Percentiles rank a stretch among this genome's conserved stretches.
Evolutionary conservation across 495 filamentous ascomycete genomes (phyloP).

Genomic region (Tuber umbilicatum): DNA sequence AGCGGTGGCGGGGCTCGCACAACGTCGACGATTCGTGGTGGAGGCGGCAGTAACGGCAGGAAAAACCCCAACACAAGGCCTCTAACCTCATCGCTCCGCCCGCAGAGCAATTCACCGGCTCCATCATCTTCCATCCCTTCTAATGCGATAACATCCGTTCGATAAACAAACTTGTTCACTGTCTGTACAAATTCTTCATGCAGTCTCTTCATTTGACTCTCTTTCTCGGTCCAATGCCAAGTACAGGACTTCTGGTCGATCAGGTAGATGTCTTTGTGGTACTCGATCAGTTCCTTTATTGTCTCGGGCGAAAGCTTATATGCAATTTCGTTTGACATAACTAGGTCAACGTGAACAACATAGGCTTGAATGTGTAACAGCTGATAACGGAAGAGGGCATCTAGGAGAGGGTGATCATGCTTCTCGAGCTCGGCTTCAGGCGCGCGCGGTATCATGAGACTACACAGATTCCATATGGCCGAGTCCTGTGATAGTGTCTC

Average conservation of each 20-base stretch:
- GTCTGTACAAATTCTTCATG: slow-evolving; percentile 97
- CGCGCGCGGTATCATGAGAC: slow-evolving; percentile 85
- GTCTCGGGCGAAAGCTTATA: slow-evolving; percentile 98
- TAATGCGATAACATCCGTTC: slow-evolving; percentile 78
- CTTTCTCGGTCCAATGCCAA: slow-evolving; percentile 96
- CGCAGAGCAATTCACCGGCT: slow-evolving; percentile 83
- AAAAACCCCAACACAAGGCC: slow-evolving; percentile 75
- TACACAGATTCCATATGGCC: slow-evolving; percentile 93
- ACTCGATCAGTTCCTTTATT: slow-evolving; percentile 90
- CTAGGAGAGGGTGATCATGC: slow-evolving; percentile 79
- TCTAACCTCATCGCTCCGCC: slow-evolving; percentile 92
- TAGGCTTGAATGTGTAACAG: slow-evolving; percentile 94
- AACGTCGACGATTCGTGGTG: slow-evolving; percentile 85
- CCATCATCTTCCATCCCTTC: slow-evolving; percentile 97
- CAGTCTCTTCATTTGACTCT: slow-evolving; percentile 88
- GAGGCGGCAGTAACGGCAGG: slow-evolving; percentile 83
- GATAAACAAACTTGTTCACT: slow-evolving; percentile 94
- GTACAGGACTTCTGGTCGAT: slow-evolving; percentile 81
- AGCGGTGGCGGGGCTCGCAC: slow-evolving; percentile 74
- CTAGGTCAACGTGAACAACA: slow-evolving; percentile 98
- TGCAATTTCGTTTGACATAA: slow-evolving; percentile 92
- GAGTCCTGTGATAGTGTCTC: slow-evolving; percentile 86
- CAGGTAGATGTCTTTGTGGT: slow-evolving; percentile 95
- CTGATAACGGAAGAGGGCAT: slow-evolving; percentile 89
- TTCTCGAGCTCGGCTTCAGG: slow-evolving; percentile 80